Base-by-base conservation (phyloP, 75 land plant species). In the Gnetum montanum region DNA sequence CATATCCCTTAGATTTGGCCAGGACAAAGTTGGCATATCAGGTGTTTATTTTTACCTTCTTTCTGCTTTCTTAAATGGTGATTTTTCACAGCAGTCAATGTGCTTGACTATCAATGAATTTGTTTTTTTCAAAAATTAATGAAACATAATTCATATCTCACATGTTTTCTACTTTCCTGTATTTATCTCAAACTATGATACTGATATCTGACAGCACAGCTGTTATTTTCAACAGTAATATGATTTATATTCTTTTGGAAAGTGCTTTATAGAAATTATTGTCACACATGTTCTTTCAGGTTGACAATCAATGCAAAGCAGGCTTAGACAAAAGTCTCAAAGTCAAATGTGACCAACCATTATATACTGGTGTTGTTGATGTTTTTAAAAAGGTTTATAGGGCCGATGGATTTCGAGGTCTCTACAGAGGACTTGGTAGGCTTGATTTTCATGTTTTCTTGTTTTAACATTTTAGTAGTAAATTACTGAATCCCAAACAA, bases 1-100 rank as follows among this genome's bases (percentile, higher is more conserved):
- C 99, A 8, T 94, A 94, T 54, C 98, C 98, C 1, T 78, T 94
- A 56, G 98, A 94, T 62, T 69, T 87, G 38, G 79, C 70, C 44
- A 59, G 79, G 27, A 76, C 79, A 31, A 69, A 76, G 18, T 57
- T 76, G 27, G 77, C 79, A 30, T 76, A 76, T 34, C 79, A 76
- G 77, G 79, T 76, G 27, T n/a, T n/a, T n/a, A n/a, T n/a, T n/a
- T n/a, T n/a, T n/a, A n/a, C n/a, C n/a, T n/a, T n/a, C n/a, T n/a
- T n/a, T n/a, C n/a, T n/a, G n/a, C n/a, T n/a, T n/a, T n/a, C n/a
- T n/a, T n/a, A n/a, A n/a, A n/a, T n/a, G n/a, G n/a, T n/a, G n/a
- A n/a, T n/a, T n/a, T n/a, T n/a, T n/a, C n/a, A n/a, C n/a, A n/a
- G n/a, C n/a, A n/a, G n/a, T n/a, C n/a, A n/a, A n/a, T n/a, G n/a